Conservation (phyloP, 164 flowering plant genomes). For the Nymphaea thermarum region DNA sequence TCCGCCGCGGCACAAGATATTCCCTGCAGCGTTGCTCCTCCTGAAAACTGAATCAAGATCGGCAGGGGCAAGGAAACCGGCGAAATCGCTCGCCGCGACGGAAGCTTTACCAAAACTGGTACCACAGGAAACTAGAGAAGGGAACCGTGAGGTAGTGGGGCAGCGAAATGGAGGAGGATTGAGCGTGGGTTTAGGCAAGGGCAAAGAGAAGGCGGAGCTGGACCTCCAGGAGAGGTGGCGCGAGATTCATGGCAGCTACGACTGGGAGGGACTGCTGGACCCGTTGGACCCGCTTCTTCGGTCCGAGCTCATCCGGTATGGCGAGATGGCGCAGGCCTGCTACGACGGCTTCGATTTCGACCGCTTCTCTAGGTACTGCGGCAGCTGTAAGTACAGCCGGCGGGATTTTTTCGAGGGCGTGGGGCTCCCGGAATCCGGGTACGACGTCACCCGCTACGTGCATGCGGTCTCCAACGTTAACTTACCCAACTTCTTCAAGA, state of each 20-base stretch:
- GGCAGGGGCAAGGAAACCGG: background rate
- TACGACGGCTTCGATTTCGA: slow-evolving; percentile 62
- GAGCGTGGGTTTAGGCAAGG: too few relatives aligned
- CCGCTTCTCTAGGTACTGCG: slow-evolving; percentile 37
- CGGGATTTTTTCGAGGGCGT: slow-evolving; percentile 2
- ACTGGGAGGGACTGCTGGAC: slow-evolving; percentile 47
- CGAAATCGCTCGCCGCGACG: background rate
- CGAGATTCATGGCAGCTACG: slow-evolving; percentile 20
- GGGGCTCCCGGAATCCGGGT: slow-evolving; percentile 28
- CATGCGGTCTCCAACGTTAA: slow-evolving; percentile 50
- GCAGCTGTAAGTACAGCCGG: slow-evolving; percentile 37
- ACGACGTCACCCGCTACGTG: slow-evolving; percentile 52
- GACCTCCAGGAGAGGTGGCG: too few relatives aligned
- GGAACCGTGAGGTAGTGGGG: too few relatives aligned
- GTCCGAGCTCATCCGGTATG: slow-evolving; percentile 46
- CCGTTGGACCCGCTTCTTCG: slow-evolving; percentile 53
- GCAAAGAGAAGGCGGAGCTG: too few relatives aligned
- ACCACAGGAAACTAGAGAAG: background rate
- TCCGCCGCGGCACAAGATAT: background rate
- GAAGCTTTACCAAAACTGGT: background rate
- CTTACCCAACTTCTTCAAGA: slow-evolving; percentile 15
- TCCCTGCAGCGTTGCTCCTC: background rate
- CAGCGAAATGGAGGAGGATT: too few relatives aligned
- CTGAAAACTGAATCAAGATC: background rate
- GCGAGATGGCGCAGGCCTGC: slow-evolving; percentile 41